phyloP scores from a whole-genome alignment of 257 asterid species.

The Solanum corneliomulleri region DNA sequence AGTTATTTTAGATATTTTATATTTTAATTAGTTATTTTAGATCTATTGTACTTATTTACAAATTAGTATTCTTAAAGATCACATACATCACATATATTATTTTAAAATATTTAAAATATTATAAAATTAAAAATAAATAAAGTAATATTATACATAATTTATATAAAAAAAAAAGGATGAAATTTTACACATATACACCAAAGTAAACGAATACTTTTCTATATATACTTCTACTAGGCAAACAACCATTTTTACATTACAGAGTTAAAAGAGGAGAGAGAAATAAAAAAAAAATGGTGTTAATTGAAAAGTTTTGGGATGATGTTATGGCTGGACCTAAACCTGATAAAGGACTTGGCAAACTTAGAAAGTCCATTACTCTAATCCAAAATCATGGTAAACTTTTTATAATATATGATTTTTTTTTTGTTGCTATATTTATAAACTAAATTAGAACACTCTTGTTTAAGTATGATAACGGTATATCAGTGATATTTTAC shows the following conservation, averaged over 20 bases:
- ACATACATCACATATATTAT: too few relatives aligned
- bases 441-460: background rate
- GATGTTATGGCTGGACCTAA: conserved; percentile 83
- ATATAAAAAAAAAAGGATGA: background rate
- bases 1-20: too few relatives aligned
- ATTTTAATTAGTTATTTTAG: too few relatives aligned
- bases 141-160: too few relatives aligned
- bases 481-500: background rate
- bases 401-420: background rate
- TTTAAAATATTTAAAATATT: too few relatives aligned
- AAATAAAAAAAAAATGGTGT: conserved; percentile 32
- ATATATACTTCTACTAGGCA: background rate
- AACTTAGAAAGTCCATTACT: conserved; percentile 31
- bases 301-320: conserved; percentile 84
- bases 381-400: conserved; percentile 18
- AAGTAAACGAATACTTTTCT: background rate
- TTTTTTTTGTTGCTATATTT: background rate
- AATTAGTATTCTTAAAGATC: too few relatives aligned
- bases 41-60: rapidly evolving
- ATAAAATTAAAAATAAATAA: too few relatives aligned
- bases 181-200: background rate
- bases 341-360: conserved; percentile 73
- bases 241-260: background rate
- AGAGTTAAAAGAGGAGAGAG: background rate
- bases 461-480: background rate